Evolutionary conservation across 2,329 filamentous ascomycete species (phyloP).

Genomic region (Aspergillus sergii): DNA sequence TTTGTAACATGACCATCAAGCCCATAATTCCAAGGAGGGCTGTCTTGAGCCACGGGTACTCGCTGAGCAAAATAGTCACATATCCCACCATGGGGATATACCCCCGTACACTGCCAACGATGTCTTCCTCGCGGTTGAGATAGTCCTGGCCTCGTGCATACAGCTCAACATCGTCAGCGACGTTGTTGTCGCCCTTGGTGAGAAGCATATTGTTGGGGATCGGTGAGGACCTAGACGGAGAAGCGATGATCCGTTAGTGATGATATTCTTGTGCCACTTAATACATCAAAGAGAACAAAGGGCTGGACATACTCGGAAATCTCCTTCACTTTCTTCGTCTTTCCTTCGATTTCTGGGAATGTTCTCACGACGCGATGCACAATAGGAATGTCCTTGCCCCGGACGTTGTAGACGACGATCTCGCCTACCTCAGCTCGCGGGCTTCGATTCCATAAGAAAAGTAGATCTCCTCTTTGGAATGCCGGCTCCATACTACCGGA

Average conservation of each 20-base stretch:
- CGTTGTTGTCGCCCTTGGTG: slow-evolving; percentile 97
- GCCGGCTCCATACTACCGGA: slow-evolving; percentile 71
- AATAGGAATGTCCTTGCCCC: slow-evolving; percentile 95
- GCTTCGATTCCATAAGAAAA: slow-evolving; percentile 66
- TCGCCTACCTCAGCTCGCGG: slow-evolving; percentile 69
- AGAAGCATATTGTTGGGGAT: slow-evolving; percentile 62
- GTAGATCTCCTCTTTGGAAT: slow-evolving; percentile 65
- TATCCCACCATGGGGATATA: slow-evolving; percentile 96
- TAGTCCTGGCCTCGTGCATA: slow-evolving; percentile 88
- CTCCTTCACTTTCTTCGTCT: slow-evolving; percentile 39
- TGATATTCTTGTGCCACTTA: neutral
- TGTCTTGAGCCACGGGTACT: slow-evolving; percentile 96
- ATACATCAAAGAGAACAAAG: neutral
- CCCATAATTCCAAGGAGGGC: slow-evolving; percentile 95
- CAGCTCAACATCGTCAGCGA: slow-evolving; percentile 86
- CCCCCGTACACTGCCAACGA: slow-evolving; percentile 87
- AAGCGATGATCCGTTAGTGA: slow-evolving; percentile 6
- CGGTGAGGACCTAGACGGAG: slow-evolving; percentile 24
- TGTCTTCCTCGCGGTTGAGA: slow-evolving; percentile 77
- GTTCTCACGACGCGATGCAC: slow-evolving; percentile 86
- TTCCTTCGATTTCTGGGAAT: slow-evolving; percentile 52
- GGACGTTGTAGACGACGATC: slow-evolving; percentile 80
- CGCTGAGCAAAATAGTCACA: slow-evolving; percentile 91
- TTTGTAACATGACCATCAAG: slow-evolving; percentile 84
- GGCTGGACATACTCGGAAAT: slow-evolving; percentile 30